phyloP scores from a whole-genome alignment of 2,329 filamentous ascomycete genomes.

The Aureobasidium sp. region DNA sequence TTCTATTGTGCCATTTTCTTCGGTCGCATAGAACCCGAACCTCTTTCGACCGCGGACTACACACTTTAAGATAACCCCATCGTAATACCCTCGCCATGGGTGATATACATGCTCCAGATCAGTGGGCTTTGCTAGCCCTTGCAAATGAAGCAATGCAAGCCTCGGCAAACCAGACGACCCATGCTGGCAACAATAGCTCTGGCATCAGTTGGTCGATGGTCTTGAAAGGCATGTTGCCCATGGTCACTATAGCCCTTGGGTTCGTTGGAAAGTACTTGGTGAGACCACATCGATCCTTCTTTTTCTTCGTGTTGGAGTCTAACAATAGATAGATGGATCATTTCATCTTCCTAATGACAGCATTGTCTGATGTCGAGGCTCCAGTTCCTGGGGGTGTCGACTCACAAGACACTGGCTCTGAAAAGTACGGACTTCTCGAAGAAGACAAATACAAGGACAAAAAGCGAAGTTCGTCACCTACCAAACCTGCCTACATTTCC shows the following conservation, averaged over 20 bases:
- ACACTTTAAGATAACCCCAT: too few relatives aligned
- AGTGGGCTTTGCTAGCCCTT: not conserved
- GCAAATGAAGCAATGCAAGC: not conserved
- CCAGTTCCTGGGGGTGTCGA: conserved; percentile 2
- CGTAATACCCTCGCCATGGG: not conserved
- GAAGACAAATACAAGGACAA: conserved; percentile 2
- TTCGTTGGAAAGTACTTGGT: not conserved
- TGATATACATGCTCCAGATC: not conserved
- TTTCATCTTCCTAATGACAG: not conserved
- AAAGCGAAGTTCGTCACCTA: not conserved
- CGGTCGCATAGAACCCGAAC: not conserved
- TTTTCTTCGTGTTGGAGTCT: not conserved
- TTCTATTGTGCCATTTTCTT: not conserved
- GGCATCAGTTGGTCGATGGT: not conserved
- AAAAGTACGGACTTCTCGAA: conserved; percentile 12
- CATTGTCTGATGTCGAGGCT: not conserved
- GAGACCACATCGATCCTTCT: not conserved
- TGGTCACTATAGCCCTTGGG: not conserved
- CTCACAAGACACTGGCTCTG: not conserved
- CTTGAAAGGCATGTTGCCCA: not conserved
- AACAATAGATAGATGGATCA: not conserved
- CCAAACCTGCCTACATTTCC: not conserved
- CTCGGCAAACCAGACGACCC: not conserved
- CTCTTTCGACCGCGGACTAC: not conserved
- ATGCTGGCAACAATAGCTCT: not conserved